phyloP scores from a whole-genome alignment of 2,329 filamentous ascomycete genomes.

The Sporothrix pseudoabietina region DNA sequence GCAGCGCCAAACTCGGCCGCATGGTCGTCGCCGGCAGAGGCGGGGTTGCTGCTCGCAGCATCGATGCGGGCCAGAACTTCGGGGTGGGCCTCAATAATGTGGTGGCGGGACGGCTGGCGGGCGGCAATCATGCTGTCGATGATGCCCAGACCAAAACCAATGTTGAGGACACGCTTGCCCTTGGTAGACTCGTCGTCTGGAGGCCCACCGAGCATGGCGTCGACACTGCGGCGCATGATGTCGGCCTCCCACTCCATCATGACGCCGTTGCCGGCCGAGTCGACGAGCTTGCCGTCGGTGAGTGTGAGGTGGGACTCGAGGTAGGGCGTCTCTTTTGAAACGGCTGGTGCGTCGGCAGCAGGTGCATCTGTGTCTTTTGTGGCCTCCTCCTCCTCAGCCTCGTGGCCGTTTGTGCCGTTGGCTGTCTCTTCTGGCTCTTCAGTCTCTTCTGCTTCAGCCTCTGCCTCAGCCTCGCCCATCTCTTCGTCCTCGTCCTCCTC shows the following conservation, averaged over 20 bases:
- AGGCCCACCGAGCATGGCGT: conserved; percentile 60
- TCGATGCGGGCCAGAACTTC: conserved; percentile 69
- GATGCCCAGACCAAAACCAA: conserved; percentile 91
- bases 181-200: conserved; percentile 24
- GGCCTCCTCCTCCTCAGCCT: conserved; percentile 30
- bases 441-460: conserved; percentile 31
- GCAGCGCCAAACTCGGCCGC: conserved; percentile 49
- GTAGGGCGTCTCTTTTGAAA: conserved; percentile 64
- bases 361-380: conserved; percentile 37
- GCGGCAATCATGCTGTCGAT: conserved; percentile 75
- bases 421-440: not conserved
- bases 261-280: conserved; percentile 76
- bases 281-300: conserved; percentile 67
- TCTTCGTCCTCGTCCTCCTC: conserved; percentile 48
- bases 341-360: conserved; percentile 43
- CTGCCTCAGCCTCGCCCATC: conserved; percentile 41
- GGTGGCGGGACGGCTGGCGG: conserved; percentile 68
- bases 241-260: conserved; percentile 94
- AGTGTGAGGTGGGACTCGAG: conserved; percentile 68
- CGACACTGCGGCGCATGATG: conserved; percentile 79
- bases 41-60: conserved; percentile 46
- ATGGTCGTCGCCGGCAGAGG: conserved; percentile 46
- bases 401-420: conserved; percentile 32
- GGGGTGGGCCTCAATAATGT: conserved; percentile 85
- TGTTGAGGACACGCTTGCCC: conserved; percentile 75